Conservation (phyloP, 108 stramenopile species). For the Epipyxis sp. region DNA sequence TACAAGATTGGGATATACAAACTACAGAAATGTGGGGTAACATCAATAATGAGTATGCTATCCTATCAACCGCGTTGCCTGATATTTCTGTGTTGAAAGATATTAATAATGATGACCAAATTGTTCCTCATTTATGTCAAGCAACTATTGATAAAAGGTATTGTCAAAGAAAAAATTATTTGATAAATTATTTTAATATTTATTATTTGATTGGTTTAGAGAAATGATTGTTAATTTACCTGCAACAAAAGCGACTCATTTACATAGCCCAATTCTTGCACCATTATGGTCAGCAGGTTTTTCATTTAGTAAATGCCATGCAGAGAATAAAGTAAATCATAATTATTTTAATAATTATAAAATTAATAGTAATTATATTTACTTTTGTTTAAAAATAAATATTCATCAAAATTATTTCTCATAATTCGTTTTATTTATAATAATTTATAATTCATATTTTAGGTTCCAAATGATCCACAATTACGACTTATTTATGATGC, state of each 20-base stretch:
- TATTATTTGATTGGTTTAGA: conserved; percentile 1
- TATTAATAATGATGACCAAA: conserved; percentile 35
- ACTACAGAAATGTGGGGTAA: conserved; percentile 67
- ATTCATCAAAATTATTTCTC: no score
- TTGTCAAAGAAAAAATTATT: no score
- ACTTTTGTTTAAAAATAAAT: no score
- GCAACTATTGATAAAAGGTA: not conserved
- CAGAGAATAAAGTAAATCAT: conserved; percentile 75
- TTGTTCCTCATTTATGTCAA: conserved; percentile 35
- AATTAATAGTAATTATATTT: no score
- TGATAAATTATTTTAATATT: conserved; percentile 22
- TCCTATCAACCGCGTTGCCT: conserved; percentile 75
- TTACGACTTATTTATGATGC: conserved; percentile 73
- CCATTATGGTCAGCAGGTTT: conserved; percentile 79
- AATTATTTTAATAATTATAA: no score
- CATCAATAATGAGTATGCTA: conserved; percentile 84
- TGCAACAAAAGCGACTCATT: conserved; percentile 16
- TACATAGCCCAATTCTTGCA: conserved; percentile 43
- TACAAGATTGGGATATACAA: conserved; percentile 71
- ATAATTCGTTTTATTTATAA: no score
- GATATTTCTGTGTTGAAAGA: conserved; percentile 45
- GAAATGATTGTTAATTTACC: conserved; percentile 10
- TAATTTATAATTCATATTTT: no score
- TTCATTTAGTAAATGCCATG: conserved; percentile 85
- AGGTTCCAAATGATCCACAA: conserved; percentile 87